A percentile compares a stretch with the other conserved stretches of the same genome.
Conservation (phyloP, 495 filamentous ascomycete genomes). For the Acidiella bohemica region DNA sequence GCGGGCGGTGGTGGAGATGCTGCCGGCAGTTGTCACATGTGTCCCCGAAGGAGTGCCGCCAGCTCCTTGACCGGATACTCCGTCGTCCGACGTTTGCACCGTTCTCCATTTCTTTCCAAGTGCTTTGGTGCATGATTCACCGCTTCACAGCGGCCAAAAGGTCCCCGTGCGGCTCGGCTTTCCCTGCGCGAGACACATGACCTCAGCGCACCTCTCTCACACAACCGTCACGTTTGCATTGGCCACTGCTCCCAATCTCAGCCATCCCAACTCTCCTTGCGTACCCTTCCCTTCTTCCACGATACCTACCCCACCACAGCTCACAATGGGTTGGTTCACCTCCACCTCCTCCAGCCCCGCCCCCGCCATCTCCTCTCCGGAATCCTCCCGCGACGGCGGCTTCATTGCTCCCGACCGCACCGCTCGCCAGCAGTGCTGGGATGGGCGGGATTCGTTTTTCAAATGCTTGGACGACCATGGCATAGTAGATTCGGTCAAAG, state of each 20-base stretch:
- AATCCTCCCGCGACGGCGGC: conserved; percentile 43
- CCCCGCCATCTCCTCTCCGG: conserved; percentile 28
- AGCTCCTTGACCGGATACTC: no score
- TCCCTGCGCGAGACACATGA: no score
- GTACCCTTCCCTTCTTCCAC: neutral
- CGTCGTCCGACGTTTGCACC: no score
- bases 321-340: conserved; percentile 13
- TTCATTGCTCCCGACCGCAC: conserved; percentile 62
- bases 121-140: no score
- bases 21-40: no score
- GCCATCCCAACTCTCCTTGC: neutral
- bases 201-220: neutral
- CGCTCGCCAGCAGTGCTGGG: conserved; percentile 72
- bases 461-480: conserved; percentile 63
- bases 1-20: no score
- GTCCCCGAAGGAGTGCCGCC: no score
- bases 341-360: neutral
- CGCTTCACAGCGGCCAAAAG: no score
- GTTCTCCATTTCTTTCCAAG: no score
- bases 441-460: conserved; percentile 74
- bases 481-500: conserved; percentile 74
- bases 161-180: no score
- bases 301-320: neutral
- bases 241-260: neutral
- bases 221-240: neutral